phyloP scores from a whole-genome alignment of 345 rosid species.

The Ceriops zippeliana region DNA sequence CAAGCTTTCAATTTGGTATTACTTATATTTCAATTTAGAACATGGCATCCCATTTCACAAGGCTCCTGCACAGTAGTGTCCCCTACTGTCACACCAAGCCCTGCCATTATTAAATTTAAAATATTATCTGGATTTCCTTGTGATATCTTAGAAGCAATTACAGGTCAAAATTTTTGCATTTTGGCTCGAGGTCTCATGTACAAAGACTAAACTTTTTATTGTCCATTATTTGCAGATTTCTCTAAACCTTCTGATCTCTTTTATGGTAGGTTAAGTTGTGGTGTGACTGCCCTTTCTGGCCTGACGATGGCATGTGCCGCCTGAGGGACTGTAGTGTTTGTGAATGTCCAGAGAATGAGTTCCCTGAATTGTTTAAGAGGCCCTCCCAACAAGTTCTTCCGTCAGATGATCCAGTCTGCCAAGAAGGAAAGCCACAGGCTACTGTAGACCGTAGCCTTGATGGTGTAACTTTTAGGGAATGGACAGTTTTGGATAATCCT shows the following conservation, averaged over 20 bases:
- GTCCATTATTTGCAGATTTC: background rate
- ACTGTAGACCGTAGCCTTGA: constrained; percentile 85
- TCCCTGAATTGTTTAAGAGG: constrained; percentile 69
- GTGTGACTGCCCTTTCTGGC: constrained; percentile 99
- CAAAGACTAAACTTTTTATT: too few species aligned
- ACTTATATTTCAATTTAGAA: too few species aligned
- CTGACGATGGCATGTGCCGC: constrained; percentile 94
- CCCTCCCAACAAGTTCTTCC: constrained; percentile 48
- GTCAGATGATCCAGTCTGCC: constrained; percentile 65
- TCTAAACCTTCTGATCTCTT: background rate
- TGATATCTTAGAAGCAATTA: too few species aligned
- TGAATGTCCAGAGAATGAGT: constrained; percentile 92
- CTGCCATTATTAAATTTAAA: too few species aligned
- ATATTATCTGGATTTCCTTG: too few species aligned
- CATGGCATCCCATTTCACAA: too few species aligned
- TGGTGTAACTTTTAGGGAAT: constrained; percentile 68
- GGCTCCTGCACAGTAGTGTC: too few species aligned
- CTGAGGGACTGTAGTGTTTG: constrained; percentile 95
- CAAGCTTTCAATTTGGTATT: too few species aligned
- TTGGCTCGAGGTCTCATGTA: background rate
- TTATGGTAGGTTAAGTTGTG: constrained; percentile 70
- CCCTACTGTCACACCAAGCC: too few species aligned
- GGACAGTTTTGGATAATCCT: constrained; percentile 89
- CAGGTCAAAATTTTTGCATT: background rate
- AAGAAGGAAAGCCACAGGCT: constrained; percentile 93